Base-by-base conservation (phyloP, 108 stramenopile genomes). In the Skeletonema tropicum region DNA sequence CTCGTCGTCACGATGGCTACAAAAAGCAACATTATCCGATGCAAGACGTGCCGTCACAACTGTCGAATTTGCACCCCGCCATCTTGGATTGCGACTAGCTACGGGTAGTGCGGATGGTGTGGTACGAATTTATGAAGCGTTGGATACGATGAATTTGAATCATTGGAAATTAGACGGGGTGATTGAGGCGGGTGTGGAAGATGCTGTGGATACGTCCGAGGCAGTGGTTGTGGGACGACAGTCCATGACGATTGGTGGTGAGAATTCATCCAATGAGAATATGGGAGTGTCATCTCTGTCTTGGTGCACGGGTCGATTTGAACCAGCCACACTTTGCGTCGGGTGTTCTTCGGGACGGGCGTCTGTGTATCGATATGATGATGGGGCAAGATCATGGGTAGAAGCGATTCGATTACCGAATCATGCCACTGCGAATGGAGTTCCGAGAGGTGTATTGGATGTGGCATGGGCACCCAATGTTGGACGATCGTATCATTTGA, bases 391-490 rank as follows among this genome's bases (percentile, higher is more conserved):
- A 29, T 76, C 86, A 32, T 96, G 94, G 94, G 69, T 85, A 39
- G 80, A 87, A 29, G 55, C 83, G 11, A 66, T 89, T 12, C 85
- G 79, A 25, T 64, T 96, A 41, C 87, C 73, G 5, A 64, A 68
- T 11, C 74, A 83, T 61, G 64, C 70, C 3, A 82, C 58, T 38
- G 7, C 57, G 5, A 66, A 74, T 15, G 77, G 87, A 10, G 67
- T 86, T 68, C 70, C 80, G 19, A 71, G 80, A 17, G 89, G 87
- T 21, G 92, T 98, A 1, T 69, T 89, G 76, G 95, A 97, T 80
- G 93, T 98, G 14, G 91, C 90, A 26, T 98, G 97, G 97, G 96
- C 98, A 26, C 95, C 97, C 19, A 94, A 95, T 74, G 93, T 98
- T 11, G 97, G 97, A 33, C 80, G 97, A 35, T 80, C 86, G 14